A percentile compares a stretch with the other conserved stretches of the same genome.
phyloP scores from a whole-genome alignment of 169 alveolate genomes.

The Amoebophrya sp. region DNA sequence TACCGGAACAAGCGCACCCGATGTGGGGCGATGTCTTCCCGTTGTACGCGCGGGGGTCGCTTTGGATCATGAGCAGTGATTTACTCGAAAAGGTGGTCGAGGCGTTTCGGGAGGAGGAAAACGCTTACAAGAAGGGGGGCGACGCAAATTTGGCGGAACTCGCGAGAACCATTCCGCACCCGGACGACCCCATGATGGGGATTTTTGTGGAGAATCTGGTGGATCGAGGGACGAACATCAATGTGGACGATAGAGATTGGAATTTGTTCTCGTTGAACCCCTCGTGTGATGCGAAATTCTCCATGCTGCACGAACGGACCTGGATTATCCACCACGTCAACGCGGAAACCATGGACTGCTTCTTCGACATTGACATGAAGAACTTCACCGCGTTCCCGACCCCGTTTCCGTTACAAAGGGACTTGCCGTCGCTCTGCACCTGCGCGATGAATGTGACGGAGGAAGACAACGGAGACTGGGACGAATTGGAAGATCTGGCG shows the following conservation, averaged over 20 bases:
- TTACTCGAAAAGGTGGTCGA: neutral
- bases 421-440: neutral
- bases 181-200: slow-evolving; percentile 18
- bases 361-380: neutral
- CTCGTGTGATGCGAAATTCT: neutral
- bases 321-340: neutral
- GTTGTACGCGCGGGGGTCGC: neutral
- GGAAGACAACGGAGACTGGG: slow-evolving; percentile 17
- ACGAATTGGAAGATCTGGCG: neutral
- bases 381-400: neutral
- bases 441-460: neutral
- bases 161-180: neutral
- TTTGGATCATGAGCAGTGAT: neutral
- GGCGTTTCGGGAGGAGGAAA: neutral
- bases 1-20: neutral
- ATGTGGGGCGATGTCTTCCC: slow-evolving; percentile 17
- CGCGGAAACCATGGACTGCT: slow-evolving; percentile 11
- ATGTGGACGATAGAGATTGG: neutral
- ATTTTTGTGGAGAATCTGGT: neutral
- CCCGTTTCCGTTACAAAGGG: neutral
- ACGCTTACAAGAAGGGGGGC: neutral
- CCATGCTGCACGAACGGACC: slow-evolving; percentile 24
- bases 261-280: neutral
- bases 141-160: neutral
- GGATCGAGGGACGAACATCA: neutral